Evolutionary conservation across 169 alveolate species (phyloP).

Genomic region (Theileria sp.): DNA sequence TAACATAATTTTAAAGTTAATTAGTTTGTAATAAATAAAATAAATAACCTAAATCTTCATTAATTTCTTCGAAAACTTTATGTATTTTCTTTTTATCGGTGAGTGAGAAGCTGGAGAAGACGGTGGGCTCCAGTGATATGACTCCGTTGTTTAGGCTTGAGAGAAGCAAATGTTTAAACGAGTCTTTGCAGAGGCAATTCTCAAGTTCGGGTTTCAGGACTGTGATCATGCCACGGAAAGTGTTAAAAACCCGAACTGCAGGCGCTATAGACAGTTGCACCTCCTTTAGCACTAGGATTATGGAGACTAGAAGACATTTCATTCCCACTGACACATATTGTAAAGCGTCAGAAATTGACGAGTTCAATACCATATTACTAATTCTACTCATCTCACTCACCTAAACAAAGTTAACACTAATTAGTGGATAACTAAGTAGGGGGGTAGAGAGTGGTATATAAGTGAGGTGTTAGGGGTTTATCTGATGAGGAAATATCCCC

Average conservation of each 20-base stretch:
- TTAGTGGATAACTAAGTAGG: too few relatives aligned
- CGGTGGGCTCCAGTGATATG: conserved; percentile 71
- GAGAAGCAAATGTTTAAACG: conserved; percentile 60
- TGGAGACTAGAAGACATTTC: conserved; percentile 66
- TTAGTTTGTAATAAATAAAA: too few relatives aligned
- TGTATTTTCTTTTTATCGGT: conserved; percentile 13
- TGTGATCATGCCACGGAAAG: conserved; percentile 68
- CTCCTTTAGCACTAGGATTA: conserved; percentile 65
- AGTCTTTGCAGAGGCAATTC: conserved; percentile 46
- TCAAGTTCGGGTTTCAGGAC: conserved; percentile 66
- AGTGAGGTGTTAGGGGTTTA: too few relatives aligned
- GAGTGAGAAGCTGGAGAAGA: conserved; percentile 42
- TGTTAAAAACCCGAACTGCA: conserved; percentile 59
- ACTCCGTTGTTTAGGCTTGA: conserved; percentile 63
- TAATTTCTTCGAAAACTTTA: conserved; percentile 14
- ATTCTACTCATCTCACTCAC: conserved; percentile 72
- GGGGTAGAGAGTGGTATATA: too few relatives aligned
- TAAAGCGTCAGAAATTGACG: conserved; percentile 67
- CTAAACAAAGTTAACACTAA: not conserved
- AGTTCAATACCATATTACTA: conserved; percentile 68
- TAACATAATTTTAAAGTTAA: too few relatives aligned
- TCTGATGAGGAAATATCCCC: too few relatives aligned
- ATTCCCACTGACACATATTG: conserved; percentile 65
- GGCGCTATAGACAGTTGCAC: conserved; percentile 69
- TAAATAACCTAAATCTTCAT: conserved; percentile 63